Evolutionary conservation across 371 early-diverging fungal species (phyloP), one percentile per base, ranked within the genome.

Genomic region (Paraphysoderma sedebokerense): DNA sequence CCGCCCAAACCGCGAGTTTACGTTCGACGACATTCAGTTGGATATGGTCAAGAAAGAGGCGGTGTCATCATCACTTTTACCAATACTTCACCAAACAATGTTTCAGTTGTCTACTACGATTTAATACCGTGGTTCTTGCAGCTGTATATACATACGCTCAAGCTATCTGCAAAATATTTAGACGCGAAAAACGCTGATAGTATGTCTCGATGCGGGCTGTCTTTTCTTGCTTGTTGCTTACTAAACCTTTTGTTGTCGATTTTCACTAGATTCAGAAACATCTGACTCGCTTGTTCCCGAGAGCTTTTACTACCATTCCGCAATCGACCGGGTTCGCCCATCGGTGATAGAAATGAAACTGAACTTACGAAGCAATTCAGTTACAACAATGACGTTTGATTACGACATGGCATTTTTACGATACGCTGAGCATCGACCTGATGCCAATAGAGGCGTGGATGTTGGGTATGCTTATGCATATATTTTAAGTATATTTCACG

Each of bases 371-470:
- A 61, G 85, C 2, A 52, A 72, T 30, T 77, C 85, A 5, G 60
- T 66, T 19, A 70, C 81, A 11, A 68, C 72, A 2, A 44, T 91
- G 37, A 59, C 74, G 4, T 56, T 87, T 41, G 77, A 79, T 28
- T 90, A 87, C 55, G 92, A 91, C 57, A 84, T 80, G 56, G 81
- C 83, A 5, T 87, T 90, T 52, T 60, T 96, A 46, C 82, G 82
- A 58, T 91, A 92, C 57, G 87, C 88, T 0, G 95, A 96, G 59
- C 89, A 95, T 53, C 87, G 85, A 28, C 95, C 95, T 1, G 98
- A 97, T 60, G 87, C 96, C 5, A 87, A 91, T 60, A 74, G 92
- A 40, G 98, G 98, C 0, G 88, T 92, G 56, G 91, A 87, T 59
- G 69, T 93, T 30, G 88, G 87, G 44, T 74, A 63, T 27, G 72